phyloP scores from a whole-genome alignment of 805 yeast species.

The Yarrowia phangngaensis region DNA sequence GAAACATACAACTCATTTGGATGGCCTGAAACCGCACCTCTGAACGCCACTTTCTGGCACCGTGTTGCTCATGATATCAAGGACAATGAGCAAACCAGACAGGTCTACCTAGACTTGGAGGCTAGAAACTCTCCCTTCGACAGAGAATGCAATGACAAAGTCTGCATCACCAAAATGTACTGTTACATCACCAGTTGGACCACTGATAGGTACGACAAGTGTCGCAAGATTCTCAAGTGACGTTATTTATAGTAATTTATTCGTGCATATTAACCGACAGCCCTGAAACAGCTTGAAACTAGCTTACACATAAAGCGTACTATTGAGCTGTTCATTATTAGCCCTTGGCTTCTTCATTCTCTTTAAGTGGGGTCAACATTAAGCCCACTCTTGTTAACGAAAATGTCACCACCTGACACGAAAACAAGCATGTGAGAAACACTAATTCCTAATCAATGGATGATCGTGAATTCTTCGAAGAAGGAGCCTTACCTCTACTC shows the following conservation, averaged over 20 bases:
- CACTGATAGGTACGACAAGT: constrained; percentile 21
- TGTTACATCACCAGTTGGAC: constrained; percentile 42
- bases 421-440: too few relatives aligned
- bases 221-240: constrained; percentile 8
- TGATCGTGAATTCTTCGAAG: too few relatives aligned
- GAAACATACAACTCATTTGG: constrained; percentile 49
- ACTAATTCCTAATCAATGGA: too few relatives aligned
- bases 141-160: constrained; percentile 46
- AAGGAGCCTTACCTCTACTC: too few relatives aligned
- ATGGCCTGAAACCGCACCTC: constrained; percentile 55
- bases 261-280: too few relatives aligned
- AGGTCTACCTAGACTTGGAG: constrained; percentile 48
- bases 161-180: constrained; percentile 42
- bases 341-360: too few relatives aligned
- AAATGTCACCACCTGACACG: too few relatives aligned
- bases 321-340: too few relatives aligned
- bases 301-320: too few relatives aligned
- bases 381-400: too few relatives aligned
- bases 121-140: constrained; percentile 55
- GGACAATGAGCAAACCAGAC: constrained; percentile 46
- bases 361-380: too few relatives aligned
- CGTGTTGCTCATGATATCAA: constrained; percentile 48
- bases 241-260: neutral
- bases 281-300: too few relatives aligned
- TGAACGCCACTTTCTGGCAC: constrained; percentile 60